Conservation (phyloP, 495 filamentous ascomycete genomes). For the Penicillium malachiteum region DNA sequence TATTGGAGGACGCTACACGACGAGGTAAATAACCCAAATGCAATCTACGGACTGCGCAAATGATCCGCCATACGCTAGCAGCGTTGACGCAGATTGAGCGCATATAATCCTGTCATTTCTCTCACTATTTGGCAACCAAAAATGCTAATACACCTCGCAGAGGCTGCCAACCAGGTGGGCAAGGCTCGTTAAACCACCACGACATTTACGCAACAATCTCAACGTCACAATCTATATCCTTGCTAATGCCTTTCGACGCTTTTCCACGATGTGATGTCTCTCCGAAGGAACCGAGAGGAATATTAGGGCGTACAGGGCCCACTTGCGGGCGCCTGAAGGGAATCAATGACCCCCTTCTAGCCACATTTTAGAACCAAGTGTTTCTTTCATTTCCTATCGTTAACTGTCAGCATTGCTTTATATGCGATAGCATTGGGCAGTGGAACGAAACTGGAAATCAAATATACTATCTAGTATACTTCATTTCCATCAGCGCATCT, state of each 20-base stretch:
- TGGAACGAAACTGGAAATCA: background rate
- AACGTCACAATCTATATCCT: constrained; percentile 16
- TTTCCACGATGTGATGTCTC: constrained; percentile 27
- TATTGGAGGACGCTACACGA: constrained; percentile 94
- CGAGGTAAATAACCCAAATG: constrained; percentile 63
- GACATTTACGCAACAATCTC: constrained; percentile 10
- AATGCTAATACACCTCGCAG: constrained; percentile 26
- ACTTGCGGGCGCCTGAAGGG: background rate
- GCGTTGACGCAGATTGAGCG: too few species aligned
- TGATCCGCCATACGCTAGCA: too few species aligned
- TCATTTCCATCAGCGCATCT: background rate
- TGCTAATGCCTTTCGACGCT: constrained; percentile 19
- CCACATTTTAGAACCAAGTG: background rate
- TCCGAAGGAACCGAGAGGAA: constrained; percentile 4
- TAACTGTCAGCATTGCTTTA: background rate
- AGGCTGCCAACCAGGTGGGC: constrained; percentile 53
- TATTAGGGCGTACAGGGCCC: background rate
- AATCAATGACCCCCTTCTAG: background rate
- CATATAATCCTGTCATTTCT: too few species aligned
- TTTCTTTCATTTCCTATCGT: background rate
- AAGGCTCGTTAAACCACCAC: constrained; percentile 41
- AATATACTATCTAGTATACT: background rate
- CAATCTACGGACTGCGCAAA: background rate
- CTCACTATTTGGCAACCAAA: background rate
- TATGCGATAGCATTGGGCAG: background rate